These are phyloP conservation scores for Erodium chrysanthum DNA, from an alignment of 441 rosid genomes.

Conservation along the genomic window DNA sequence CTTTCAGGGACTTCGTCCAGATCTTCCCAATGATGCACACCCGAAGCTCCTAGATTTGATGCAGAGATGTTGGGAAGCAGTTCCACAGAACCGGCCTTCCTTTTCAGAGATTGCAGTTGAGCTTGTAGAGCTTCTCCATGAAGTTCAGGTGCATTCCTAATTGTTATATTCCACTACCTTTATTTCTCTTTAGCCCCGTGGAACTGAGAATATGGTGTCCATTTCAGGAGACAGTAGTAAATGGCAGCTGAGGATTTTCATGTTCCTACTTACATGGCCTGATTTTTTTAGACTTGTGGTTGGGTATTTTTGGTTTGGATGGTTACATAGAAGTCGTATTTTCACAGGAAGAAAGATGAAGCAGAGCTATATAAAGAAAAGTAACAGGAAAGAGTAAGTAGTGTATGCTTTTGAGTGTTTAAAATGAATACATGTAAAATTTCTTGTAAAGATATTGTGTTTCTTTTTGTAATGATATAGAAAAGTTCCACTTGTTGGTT, in stretches of 20 bases:
- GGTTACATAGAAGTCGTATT: not conserved
- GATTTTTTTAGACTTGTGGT: not conserved
- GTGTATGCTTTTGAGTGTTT: too few relatives aligned
- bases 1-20: conserved; percentile 58
- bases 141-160: conserved; percentile 35
- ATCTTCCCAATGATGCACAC: conserved; percentile 42
- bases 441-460: too few relatives aligned
- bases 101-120: conserved; percentile 43
- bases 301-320: not conserved
- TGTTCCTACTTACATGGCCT: not conserved
- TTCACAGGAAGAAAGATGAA: not conserved
- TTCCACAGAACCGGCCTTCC: conserved; percentile 42
- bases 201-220: not conserved
- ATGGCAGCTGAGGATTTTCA: not conserved
- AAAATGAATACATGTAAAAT: too few relatives aligned
- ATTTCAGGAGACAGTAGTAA: not conserved
- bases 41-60: conserved; percentile 46
- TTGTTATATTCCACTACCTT: not conserved
- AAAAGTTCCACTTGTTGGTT: too few relatives aligned
- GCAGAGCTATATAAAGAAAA: not conserved
- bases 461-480: too few relatives aligned
- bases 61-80: conserved; percentile 69
- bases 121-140: conserved; percentile 37
- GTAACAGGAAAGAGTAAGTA: not conserved
- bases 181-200: not conserved